Percentiles rank a stretch among this genome's conserved stretches.
Conservation (phyloP, 768 basidiomycete species). For the Suillus tomentosus region DNA sequence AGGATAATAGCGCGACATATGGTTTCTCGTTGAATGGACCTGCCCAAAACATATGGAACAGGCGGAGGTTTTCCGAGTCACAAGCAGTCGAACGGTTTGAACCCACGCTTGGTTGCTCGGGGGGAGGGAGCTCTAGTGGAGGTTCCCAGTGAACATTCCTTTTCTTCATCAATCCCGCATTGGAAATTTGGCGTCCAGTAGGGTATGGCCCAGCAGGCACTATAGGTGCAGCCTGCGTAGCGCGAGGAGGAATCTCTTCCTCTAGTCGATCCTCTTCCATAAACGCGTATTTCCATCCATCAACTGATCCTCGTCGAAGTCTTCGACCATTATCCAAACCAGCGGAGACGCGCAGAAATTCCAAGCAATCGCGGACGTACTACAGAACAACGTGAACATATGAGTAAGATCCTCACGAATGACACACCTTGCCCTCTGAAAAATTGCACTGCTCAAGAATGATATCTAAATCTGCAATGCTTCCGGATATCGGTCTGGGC, state of each 20-base stretch:
- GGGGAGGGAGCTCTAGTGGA: slow-evolving; percentile 47
- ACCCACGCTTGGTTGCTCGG: slow-evolving; percentile 46
- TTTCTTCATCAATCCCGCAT: slow-evolving; percentile 59
- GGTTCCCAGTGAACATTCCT: slow-evolving; percentile 60
- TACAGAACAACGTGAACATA: slow-evolving; percentile 29
- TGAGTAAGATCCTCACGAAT: background rate
- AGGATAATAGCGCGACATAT: slow-evolving; percentile 89
- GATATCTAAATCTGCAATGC: slow-evolving; percentile 86
- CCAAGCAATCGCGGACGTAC: slow-evolving; percentile 96
- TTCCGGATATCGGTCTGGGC: slow-evolving; percentile 77
- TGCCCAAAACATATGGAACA: slow-evolving; percentile 98
- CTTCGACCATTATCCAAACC: slow-evolving; percentile 80
- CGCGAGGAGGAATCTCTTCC: slow-evolving; percentile 15
- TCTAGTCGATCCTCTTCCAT: slow-evolving; percentile 44
- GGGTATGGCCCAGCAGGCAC: slow-evolving; percentile 25
- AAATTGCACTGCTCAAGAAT: slow-evolving; percentile 89
- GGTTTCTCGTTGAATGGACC: slow-evolving; percentile 97
- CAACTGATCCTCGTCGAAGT: slow-evolving; percentile 68
- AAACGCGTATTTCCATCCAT: slow-evolving; percentile 84
- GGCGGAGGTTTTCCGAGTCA: slow-evolving; percentile 72
- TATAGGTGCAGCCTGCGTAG: slow-evolving; percentile 19
- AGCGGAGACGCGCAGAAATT: slow-evolving; percentile 83
- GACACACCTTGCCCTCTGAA: slow-evolving; percentile 60
- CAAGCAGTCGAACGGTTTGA: slow-evolving; percentile 52
- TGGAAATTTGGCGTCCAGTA: slow-evolving; percentile 44